Conservation (phyloP, 495 filamentous ascomycete genomes). For the Parathielavia hyrcaniae region DNA sequence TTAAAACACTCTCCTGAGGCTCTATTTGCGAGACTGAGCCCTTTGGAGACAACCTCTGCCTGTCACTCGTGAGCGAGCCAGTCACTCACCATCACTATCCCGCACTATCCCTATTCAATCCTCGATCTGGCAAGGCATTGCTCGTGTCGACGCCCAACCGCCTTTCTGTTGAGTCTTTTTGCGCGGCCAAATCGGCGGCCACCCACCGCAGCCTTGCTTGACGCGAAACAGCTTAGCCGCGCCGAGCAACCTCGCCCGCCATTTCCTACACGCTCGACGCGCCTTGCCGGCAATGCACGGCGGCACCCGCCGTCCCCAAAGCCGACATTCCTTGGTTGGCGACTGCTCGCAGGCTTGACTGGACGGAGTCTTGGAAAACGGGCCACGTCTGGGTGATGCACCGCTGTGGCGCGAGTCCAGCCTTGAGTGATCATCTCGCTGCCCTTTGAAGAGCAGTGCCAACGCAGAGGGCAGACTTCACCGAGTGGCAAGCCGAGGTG, state of each 20-base stretch:
- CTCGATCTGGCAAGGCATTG: too few species aligned
- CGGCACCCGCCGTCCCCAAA: slow-evolving; percentile 15
- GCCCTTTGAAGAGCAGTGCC: slow-evolving; percentile 1
- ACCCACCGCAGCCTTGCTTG: slow-evolving; percentile 21
- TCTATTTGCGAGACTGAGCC: too few species aligned
- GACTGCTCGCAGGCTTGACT: neutral
- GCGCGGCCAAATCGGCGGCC: slow-evolving; percentile 25
- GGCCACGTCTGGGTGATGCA: neutral
- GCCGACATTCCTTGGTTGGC: slow-evolving; percentile 11
- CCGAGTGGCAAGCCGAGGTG: neutral
- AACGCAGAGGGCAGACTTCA: slow-evolving; percentile 2
- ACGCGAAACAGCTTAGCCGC: slow-evolving; percentile 31
- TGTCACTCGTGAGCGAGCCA: too few species aligned
- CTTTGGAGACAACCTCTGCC: too few species aligned
- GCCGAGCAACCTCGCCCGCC: slow-evolving; percentile 9
- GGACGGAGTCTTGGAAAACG: neutral
- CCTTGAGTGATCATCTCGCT: neutral
- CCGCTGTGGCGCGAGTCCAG: too few species aligned
- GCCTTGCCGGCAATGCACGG: slow-evolving; percentile 21
- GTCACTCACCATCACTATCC: too few species aligned
- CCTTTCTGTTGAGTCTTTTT: slow-evolving; percentile 16
- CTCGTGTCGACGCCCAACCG: slow-evolving; percentile 18
- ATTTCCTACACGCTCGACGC: slow-evolving; percentile 2
- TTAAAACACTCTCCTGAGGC: too few species aligned
- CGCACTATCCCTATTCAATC: too few species aligned